These are phyloP conservation scores for Dalbergia oliveri DNA, from an alignment of 306 rosid genomes.

Conservation along the genomic window DNA sequence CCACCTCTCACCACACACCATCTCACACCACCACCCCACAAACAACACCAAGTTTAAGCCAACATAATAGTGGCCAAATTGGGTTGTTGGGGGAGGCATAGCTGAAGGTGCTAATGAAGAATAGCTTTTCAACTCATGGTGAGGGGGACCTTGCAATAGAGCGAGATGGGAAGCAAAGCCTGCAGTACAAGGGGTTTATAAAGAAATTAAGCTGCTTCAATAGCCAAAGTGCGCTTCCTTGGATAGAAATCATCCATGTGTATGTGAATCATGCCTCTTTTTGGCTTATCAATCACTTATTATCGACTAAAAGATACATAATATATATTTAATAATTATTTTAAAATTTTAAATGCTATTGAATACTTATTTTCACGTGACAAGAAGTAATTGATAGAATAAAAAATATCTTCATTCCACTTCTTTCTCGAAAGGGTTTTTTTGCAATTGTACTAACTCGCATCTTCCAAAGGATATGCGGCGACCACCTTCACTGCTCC, in stretches of 20 bases:
- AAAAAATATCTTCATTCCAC: no score
- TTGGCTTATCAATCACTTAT: no score
- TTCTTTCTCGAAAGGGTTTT: no score
- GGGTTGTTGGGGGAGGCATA: constrained; percentile 28
- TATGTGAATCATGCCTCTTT: no score
- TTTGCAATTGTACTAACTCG: constrained; percentile 32
- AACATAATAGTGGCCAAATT: neutral
- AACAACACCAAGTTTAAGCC: neutral
- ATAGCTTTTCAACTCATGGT: neutral
- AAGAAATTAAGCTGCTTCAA: neutral
- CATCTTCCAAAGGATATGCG: constrained; percentile 67
- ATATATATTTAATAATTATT: no score
- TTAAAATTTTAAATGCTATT: no score
- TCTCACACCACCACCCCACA: neutral
- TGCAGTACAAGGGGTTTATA: constrained; percentile 26
- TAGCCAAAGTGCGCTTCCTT: constrained; percentile 29
- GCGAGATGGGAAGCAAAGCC: constrained; percentile 7
- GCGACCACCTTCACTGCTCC: constrained; percentile 48
- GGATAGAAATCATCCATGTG: no score
- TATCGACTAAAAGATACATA: no score
- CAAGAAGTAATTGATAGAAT: no score
- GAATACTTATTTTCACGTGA: no score
- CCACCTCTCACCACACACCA: constrained; percentile 27
- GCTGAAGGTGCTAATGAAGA: neutral
- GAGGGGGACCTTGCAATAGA: neutral